Evolutionary conservation across 495 filamentous ascomycete species (phyloP), one percentile per base, ranked within the genome.

Genomic region (Filosporella fistucella): DNA sequence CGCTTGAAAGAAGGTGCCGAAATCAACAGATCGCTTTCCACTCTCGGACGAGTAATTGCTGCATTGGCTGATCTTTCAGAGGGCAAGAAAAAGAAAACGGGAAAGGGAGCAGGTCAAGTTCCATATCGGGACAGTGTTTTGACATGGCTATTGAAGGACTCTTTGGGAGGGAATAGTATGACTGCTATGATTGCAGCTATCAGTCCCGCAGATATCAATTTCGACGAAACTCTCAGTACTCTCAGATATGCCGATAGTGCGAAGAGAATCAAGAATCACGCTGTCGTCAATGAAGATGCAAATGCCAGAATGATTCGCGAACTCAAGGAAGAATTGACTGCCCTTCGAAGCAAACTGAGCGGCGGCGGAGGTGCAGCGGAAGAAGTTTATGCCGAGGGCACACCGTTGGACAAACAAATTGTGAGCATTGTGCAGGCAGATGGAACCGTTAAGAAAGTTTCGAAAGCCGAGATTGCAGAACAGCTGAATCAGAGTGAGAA

Each of bases 131-230:
- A 99, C 70, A 94, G 88, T 49, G 80, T 97, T 36, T 68, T 99
- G 50, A 99, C 94, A 12, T 99, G 94, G 94, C 69, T 99, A 22
- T 68, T 99, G 51, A 97, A 99, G 57, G 94, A 99, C 63, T 97
- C 93, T 2, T 72, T 99, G 9, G 94, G 94, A 61, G 94, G 94
- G 47, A 99, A 99, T 68, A 97, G 93, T 60, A 91, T 98, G 86
- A 98, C 93, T 16, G 94, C 93, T 37, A 98, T 98, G 93, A 98
- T 98, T 69, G 93, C 93, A 37, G 93, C 93, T 29, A 97, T 98
- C 60, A 96, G 90, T 44, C 93, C 93, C 4, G 93, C 93, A 44
- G 93, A 99, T 68, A 97, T 99, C 72, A 99, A 99, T 67, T 99
- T 91, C 59, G 93, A 99, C 56, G 93, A 99, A 64, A 97, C 93